A percentile compares a stretch with the other conserved stretches of the same genome.
Conservation (phyloP, 352 stramenopile genomes). For the Globisporangium uncinulatum region DNA sequence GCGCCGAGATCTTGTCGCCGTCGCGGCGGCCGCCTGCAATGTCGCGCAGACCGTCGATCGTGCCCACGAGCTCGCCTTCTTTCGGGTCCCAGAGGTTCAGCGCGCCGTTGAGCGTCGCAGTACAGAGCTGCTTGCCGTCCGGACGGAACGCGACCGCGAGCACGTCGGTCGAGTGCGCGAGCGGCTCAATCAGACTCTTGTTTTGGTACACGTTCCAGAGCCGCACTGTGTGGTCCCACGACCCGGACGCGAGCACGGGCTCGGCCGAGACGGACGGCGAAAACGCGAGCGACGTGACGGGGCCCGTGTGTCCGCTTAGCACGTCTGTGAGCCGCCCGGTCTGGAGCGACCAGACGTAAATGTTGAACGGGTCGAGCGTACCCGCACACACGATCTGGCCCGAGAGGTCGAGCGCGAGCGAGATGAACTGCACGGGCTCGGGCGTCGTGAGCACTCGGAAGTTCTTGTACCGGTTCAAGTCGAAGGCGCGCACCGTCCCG, state of each 20-base stretch:
- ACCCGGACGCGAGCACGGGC: conserved; percentile 92
- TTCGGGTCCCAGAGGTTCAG: conserved; percentile 98
- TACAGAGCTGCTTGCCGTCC: conserved; percentile 96
- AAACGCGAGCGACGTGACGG: conserved; percentile 94
- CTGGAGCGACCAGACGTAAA: conserved; percentile 98
- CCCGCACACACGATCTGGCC: conserved; percentile 96
- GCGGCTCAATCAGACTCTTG: conserved; percentile 92
- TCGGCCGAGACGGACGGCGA: conserved; percentile 69
- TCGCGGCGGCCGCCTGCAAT: conserved; percentile 91
- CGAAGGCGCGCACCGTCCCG: conserved; percentile 97
- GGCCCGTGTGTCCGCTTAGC: conserved; percentile 96
- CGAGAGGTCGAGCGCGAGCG: conserved; percentile 95
- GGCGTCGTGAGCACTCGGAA: conserved; percentile 98
- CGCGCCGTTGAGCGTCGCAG: conserved; percentile 94
- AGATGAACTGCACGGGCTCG: conserved; percentile 97
- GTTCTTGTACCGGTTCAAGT: conserved; percentile 98
- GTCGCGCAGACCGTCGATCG: conserved; percentile 97
- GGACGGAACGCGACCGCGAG: conserved; percentile 95
- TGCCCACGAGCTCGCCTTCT: conserved; percentile 90
- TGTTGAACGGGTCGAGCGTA: conserved; percentile 94
- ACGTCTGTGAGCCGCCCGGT: conserved; percentile 97
- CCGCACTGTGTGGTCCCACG: conserved; percentile 98
- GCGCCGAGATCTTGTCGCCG: conserved; percentile 74
- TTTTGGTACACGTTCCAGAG: conserved; percentile 99
- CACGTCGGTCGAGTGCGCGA: conserved; percentile 96